Conservation (phyloP, 257 asterid species). For the Catharanthus roseus region DNA sequence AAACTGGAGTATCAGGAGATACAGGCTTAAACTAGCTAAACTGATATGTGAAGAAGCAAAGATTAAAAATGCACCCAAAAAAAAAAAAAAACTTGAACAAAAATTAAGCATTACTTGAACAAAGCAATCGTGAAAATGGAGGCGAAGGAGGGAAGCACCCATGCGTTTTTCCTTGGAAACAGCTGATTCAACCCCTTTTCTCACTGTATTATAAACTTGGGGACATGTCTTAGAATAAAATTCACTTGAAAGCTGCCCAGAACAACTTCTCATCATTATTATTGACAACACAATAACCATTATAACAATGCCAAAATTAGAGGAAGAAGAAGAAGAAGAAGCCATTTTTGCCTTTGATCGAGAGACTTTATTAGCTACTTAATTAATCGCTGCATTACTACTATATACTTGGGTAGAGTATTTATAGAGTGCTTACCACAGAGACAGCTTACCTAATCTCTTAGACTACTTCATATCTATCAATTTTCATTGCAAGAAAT, state of each 20-base stretch:
- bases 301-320: background rate
- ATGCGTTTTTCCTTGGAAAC: slow-evolving; percentile 21
- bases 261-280: slow-evolving; percentile 21
- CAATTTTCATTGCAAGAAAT: too few species aligned
- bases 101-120: slow-evolving; percentile 27
- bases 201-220: slow-evolving; percentile 25
- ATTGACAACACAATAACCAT: slow-evolving; percentile 11
- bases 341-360: slow-evolving; percentile 1
- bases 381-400: background rate
- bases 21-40: too few species aligned
- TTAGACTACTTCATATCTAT: background rate
- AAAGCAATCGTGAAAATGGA: slow-evolving; percentile 27
- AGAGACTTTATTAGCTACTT: background rate
- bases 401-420: background rate
- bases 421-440: background rate
- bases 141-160: slow-evolving; percentile 23
- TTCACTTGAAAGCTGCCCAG: slow-evolving; percentile 29
- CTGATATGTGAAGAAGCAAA: too few species aligned
- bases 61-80: too few species aligned
- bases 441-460: slow-evolving; percentile 2
- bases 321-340: background rate
- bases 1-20: too few species aligned
- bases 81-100: too few species aligned
- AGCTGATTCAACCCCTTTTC: slow-evolving; percentile 30
- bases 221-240: slow-evolving; percentile 45